Percentiles rank a stretch among this genome's conserved stretches.
Conservation (phyloP, 495 filamentous ascomycete species). For the Aspergillus sclerotioniger region DNA sequence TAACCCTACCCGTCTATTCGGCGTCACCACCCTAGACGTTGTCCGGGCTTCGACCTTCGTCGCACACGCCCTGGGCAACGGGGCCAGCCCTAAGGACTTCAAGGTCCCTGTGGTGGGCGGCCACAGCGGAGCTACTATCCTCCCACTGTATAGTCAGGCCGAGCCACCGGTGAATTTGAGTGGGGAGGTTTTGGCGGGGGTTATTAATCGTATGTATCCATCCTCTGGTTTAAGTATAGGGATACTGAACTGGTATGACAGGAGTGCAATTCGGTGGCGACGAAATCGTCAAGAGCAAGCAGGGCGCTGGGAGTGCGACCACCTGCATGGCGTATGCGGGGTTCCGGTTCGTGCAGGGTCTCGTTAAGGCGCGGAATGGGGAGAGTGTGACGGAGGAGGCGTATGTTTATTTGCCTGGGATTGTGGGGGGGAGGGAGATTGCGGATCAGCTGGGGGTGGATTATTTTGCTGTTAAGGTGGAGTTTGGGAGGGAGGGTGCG, state of each 20-base stretch:
- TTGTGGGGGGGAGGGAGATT: slow-evolving; percentile 74
- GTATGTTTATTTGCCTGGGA: slow-evolving; percentile 80
- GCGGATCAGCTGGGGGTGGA: slow-evolving; percentile 77
- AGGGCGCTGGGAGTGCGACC: slow-evolving; percentile 80
- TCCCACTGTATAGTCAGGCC: neutral
- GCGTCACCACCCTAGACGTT: neutral
- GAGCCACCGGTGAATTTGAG: neutral
- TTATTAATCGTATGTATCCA: slow-evolving; percentile 2
- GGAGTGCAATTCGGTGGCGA: slow-evolving; percentile 85
- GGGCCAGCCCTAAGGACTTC: neutral
- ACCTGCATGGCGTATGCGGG: slow-evolving; percentile 92
- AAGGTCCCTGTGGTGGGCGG: neutral
- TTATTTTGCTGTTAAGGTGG: slow-evolving; percentile 9
- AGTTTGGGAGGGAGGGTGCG: neutral
- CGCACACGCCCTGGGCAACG: neutral
- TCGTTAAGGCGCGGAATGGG: slow-evolving; percentile 60
- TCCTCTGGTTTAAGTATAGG: no score
- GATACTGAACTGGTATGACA: neutral
- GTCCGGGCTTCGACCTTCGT: neutral
- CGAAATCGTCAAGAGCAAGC: slow-evolving; percentile 90
- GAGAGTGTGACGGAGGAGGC: slow-evolving; percentile 32
- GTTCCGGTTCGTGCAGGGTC: slow-evolving; percentile 74
- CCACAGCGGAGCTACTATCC: neutral
- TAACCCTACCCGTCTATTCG: neutral
- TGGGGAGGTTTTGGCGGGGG: neutral